Evolutionary conservation across 768 basidiomycete species (phyloP), one percentile per base, ranked within the genome.

Genomic region (Tremella mesenterica): DNA sequence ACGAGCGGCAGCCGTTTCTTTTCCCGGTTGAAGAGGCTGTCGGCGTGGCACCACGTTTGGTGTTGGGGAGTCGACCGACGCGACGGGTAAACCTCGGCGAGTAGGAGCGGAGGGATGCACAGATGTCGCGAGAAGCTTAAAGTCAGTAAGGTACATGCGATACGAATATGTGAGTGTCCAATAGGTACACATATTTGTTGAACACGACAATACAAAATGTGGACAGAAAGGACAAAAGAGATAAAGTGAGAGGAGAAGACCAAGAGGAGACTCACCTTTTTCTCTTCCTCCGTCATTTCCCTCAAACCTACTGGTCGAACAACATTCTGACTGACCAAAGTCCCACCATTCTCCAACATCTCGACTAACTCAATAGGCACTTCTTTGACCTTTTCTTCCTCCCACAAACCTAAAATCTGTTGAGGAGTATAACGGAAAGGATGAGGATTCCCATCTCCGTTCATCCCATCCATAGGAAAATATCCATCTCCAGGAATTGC

Each of bases 221-320:
- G n/a, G 23, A 5, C 38, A 5, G 4, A 41, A n/a, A 18, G 8
- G 38, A 41, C 14, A 16, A 14, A 5, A 41, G 38, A 41, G 14
- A n/a, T 4, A 64, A 45, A 46, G 38, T 55, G 36, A 33, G 38
- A 27, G 13, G 25, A 45, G 26, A 46, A 27, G 44, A 27, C 23
- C 45, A 25, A n/a, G 21, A 10, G 21, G 8, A 29, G 53, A 70
- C 79, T 64, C 64, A 90, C 90, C 85, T 90, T 92, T 77, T 84
- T 88, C 78, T 93, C 90, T 20, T 77, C 75, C 48, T 89, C 88
- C 53, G 77, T 77, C 81, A 87, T 81, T 68, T 92, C 91, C 60
- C 83, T 84, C 63, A 89, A 66, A 34, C 81, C 80, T 30, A 84
- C 74, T 16, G 91, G 91, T 53, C 88, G 85, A 38, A 70, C 78